Evolutionary conservation across 805 yeast genomes (phyloP).

Genomic region (Limtongia smithiae): DNA sequence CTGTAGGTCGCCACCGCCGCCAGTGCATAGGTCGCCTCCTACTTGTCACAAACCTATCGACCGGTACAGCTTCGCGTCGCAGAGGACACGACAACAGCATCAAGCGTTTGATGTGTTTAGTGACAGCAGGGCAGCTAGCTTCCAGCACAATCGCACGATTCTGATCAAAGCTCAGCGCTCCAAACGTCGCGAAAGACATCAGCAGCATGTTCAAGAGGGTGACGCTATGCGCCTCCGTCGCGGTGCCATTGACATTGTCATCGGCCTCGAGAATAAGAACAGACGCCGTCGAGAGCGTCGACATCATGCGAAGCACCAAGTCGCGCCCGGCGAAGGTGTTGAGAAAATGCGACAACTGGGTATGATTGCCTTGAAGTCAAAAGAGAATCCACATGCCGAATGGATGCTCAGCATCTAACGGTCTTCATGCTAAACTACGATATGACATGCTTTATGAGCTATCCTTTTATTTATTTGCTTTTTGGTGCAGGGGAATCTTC

Average conservation of each 20-base stretch:
- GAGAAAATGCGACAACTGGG: conserved; percentile 32
- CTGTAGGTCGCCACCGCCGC: conserved; percentile 8
- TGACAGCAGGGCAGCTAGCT: background rate
- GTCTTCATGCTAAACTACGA: too few relatives aligned
- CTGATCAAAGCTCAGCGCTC: background rate
- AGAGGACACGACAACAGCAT: background rate
- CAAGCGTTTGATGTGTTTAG: background rate
- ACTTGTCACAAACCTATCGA: background rate
- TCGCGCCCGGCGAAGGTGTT: conserved; percentile 31
- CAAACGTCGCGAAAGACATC: background rate
- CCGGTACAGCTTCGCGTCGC: background rate
- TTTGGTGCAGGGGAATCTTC: background rate
- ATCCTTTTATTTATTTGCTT: background rate
- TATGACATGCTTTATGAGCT: too few relatives aligned
- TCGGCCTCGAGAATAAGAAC: conserved; percentile 27
- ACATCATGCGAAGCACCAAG: conserved; percentile 4
- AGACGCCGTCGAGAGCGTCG: conserved; percentile 16
- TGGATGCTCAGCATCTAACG: conserved; percentile 27
- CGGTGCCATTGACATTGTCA: conserved; percentile 29
- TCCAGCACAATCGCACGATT: background rate
- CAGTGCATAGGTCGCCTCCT: conserved; percentile 1
- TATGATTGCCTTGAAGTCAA: conserved; percentile 24
- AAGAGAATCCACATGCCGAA: conserved; percentile 25
- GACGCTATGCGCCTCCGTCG: conserved; percentile 1
- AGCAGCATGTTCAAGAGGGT: background rate